Percentiles rank a stretch among this genome's conserved stretches.
These are phyloP conservation scores for Coemansia aciculifera DNA, from an alignment of 192 early-diverging fungal genomes.

Conservation along the genomic window DNA sequence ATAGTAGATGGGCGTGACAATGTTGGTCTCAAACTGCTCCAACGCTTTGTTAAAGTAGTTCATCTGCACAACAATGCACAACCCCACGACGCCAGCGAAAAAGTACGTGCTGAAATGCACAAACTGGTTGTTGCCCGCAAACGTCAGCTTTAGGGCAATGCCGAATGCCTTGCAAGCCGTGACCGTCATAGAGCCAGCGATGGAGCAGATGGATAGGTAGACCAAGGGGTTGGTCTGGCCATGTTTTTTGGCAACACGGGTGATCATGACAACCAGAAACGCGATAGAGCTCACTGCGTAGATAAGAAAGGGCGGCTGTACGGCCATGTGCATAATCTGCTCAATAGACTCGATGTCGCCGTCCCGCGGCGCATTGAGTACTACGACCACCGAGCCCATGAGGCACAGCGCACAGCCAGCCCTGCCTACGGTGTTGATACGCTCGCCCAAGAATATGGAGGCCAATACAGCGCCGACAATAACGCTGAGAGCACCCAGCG, in stretches of 20 bases:
- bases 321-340: conserved; percentile 76
- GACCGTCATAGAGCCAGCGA: conserved; percentile 92
- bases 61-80: conserved; percentile 92
- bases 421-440: conserved; percentile 76
- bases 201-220: conserved; percentile 93
- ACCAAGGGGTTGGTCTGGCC: conserved; percentile 83
- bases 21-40: conserved; percentile 87
- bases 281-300: conserved; percentile 70
- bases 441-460: conserved; percentile 85
- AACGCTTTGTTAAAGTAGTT: conserved; percentile 99
- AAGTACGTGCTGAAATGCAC: conserved; percentile 86
- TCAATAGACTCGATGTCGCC: conserved; percentile 77
- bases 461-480: conserved; percentile 87
- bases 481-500: conserved; percentile 87
- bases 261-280: conserved; percentile 77
- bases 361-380: conserved; percentile 86
- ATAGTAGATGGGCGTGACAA: conserved; percentile 90
- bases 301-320: conserved; percentile 79
- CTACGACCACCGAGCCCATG: conserved; percentile 83
- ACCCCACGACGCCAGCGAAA: conserved; percentile 74
- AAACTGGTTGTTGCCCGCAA: conserved; percentile 91
- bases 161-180: conserved; percentile 94
- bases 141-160: conserved; percentile 88
- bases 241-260: conserved; percentile 71
- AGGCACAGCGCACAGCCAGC: conserved; percentile 90